phyloP scores from a whole-genome alignment of 768 basidiomycete genomes.

The Coprinopsis sp. region DNA sequence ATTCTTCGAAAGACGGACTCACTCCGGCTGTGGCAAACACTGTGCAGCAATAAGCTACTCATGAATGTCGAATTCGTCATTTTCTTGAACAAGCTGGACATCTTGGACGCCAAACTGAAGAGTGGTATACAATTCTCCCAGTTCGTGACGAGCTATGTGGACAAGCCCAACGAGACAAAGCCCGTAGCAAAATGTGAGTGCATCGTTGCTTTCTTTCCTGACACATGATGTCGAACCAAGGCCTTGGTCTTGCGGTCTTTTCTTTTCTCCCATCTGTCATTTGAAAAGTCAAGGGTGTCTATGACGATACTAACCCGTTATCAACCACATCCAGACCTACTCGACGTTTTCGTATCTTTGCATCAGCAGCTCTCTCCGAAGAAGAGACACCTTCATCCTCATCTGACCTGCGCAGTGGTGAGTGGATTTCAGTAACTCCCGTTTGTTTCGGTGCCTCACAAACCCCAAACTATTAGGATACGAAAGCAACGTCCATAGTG shows the following conservation, averaged over 20 bases:
- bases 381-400: slow-evolving; percentile 44
- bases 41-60: slow-evolving; percentile 56
- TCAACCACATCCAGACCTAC: too few species aligned
- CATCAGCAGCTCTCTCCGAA: slow-evolving; percentile 47
- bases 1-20: slow-evolving; percentile 42
- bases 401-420: slow-evolving; percentile 57
- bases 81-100: slow-evolving; percentile 60
- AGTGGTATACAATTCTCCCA: slow-evolving; percentile 49
- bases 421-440: slow-evolving; percentile 22
- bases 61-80: slow-evolving; percentile 51
- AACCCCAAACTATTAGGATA: slow-evolving; percentile 27
- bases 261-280: background rate
- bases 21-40: slow-evolving; percentile 52
- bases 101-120: slow-evolving; percentile 49
- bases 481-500: slow-evolving; percentile 40
- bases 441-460: slow-evolving; percentile 16
- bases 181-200: slow-evolving; percentile 50
- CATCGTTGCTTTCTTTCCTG: slow-evolving; percentile 6
- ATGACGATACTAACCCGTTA: too few species aligned
- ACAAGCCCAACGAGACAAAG: slow-evolving; percentile 47
- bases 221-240: too few species aligned
- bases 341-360: slow-evolving; percentile 44
- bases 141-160: slow-evolving; percentile 51
- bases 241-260: background rate
- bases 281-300: background rate